Evolutionary conservation across 768 basidiomycete genomes (phyloP).

Genomic region (Polyporus arcularius): DNA sequence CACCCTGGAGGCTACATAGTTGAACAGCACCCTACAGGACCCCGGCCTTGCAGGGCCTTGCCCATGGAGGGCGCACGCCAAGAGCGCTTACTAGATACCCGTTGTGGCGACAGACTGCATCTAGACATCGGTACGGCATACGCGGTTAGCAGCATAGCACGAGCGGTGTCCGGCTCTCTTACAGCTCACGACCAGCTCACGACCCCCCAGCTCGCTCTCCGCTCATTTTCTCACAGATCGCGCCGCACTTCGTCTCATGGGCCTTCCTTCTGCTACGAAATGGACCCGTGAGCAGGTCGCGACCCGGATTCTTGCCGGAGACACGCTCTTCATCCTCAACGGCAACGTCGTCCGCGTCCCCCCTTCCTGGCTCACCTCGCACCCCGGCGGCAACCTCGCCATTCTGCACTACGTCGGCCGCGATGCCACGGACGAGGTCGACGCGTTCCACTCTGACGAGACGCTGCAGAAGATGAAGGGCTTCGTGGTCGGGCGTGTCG

Average conservation of each 20-base stretch:
- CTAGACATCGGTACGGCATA: neutral
- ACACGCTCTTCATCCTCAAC: conserved; percentile 73
- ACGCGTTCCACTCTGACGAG: conserved; percentile 79
- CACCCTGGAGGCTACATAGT: too few species aligned
- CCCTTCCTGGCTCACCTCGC: conserved; percentile 73
- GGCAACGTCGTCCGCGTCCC: conserved; percentile 67
- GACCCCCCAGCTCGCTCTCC: neutral
- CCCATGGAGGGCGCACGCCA: too few species aligned
- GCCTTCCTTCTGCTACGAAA: conserved; percentile 26
- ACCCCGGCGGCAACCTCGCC: conserved; percentile 88
- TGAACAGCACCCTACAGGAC: too few species aligned
- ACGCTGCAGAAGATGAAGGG: conserved; percentile 56
- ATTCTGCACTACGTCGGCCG: conserved; percentile 95
- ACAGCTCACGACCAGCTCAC: too few species aligned
- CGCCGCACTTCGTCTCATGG: conserved; percentile 27
- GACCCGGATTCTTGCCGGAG: conserved; percentile 70
- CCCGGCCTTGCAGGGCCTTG: too few species aligned
- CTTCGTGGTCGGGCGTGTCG: conserved; percentile 73
- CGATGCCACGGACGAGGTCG: conserved; percentile 93
- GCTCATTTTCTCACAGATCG: neutral
- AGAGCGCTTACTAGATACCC: neutral
- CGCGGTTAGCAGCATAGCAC: too few species aligned
- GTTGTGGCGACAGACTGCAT: neutral
- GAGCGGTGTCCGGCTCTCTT: too few species aligned
- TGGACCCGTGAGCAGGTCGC: conserved; percentile 63